phyloP scores from a whole-genome alignment of 768 basidiomycete species.

The Steccherinum ochraceum region DNA sequence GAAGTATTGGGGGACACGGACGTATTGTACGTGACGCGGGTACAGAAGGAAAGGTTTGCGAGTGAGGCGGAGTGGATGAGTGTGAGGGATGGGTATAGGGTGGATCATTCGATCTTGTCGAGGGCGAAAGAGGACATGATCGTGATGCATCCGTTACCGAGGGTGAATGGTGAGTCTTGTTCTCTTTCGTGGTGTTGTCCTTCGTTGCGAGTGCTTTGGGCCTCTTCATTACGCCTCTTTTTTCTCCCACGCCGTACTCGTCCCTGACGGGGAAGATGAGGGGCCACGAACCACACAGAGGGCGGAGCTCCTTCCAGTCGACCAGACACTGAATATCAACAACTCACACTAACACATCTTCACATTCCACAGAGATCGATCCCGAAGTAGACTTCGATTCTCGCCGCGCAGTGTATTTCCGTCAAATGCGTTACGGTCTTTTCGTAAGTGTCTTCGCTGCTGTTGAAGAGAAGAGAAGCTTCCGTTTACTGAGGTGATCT shows the following conservation, averaged over 20 bases:
- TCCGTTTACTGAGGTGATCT: constrained; percentile 5
- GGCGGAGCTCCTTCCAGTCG: neutral
- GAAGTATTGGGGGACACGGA: constrained; percentile 91
- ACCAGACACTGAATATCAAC: neutral
- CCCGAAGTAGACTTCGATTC: constrained; percentile 97
- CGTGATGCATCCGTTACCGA: constrained; percentile 97
- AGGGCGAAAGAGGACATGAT: constrained; percentile 96
- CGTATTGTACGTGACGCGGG: constrained; percentile 92
- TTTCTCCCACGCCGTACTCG: no score
- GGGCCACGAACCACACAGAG: neutral
- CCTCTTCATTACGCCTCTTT: neutral
- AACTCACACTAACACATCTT: constrained; percentile 10
- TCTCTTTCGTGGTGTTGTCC: neutral
- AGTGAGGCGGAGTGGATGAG: constrained; percentile 78
- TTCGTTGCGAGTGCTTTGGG: neutral
- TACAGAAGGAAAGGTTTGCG: constrained; percentile 92
- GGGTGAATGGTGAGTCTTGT: constrained; percentile 66
- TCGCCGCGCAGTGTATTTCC: constrained; percentile 92
- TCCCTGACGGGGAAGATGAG: neutral
- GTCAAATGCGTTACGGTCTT: constrained; percentile 97
- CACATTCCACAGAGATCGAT: constrained; percentile 73
- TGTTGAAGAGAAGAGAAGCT: neutral
- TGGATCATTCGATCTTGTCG: constrained; percentile 91
- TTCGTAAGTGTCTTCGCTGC: constrained; percentile 59
- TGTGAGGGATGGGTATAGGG: constrained; percentile 87